Conservation (phyloP, 73 alveolate species). For the Loxodes magnus region DNA sequence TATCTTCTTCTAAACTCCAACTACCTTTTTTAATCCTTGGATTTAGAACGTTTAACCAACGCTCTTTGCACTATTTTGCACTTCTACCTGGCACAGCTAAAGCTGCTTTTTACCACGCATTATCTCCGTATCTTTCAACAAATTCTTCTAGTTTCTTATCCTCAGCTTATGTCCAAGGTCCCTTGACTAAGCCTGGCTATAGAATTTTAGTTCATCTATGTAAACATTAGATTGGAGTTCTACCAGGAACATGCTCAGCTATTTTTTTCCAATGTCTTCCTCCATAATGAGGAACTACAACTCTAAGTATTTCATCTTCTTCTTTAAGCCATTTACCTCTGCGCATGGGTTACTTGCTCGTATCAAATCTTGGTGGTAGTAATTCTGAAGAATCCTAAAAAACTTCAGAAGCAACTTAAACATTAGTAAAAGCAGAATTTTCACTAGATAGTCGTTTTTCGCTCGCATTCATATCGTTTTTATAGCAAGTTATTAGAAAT, state of each 20-base stretch:
- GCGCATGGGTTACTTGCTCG: too few species aligned
- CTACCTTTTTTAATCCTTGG: slow-evolving; percentile 83
- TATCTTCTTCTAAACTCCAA: slow-evolving; percentile 78
- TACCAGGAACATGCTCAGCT: slow-evolving; percentile 45
- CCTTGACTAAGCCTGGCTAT: slow-evolving; percentile 73
- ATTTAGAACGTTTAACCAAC: slow-evolving; percentile 89
- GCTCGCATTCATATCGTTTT: too few species aligned
- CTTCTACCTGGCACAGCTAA: slow-evolving; percentile 53
- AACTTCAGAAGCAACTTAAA: too few species aligned
- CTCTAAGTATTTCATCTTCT: slow-evolving; percentile 19
- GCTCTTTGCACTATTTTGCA: slow-evolving; percentile 92
- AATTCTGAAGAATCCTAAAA: too few species aligned
- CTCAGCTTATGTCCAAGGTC: slow-evolving; percentile 74
- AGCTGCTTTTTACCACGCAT: slow-evolving; percentile 54
- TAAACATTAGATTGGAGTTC: slow-evolving; percentile 65
- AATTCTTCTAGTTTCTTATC: slow-evolving; percentile 48
- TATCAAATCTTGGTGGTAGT: too few species aligned
- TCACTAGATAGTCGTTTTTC: too few species aligned
- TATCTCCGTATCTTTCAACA: slow-evolving; percentile 59
- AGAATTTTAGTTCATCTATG: slow-evolving; percentile 78
- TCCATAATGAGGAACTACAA: slow-evolving; percentile 18
- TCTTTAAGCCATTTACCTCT: slow-evolving; percentile 11
- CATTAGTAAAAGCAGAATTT: too few species aligned
- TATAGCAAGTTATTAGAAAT: too few species aligned
- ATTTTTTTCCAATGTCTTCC: slow-evolving; percentile 55